Evolutionary conservation across 1,284 basidiomycete species (phyloP).

Genomic region (Flammula alnicola): DNA sequence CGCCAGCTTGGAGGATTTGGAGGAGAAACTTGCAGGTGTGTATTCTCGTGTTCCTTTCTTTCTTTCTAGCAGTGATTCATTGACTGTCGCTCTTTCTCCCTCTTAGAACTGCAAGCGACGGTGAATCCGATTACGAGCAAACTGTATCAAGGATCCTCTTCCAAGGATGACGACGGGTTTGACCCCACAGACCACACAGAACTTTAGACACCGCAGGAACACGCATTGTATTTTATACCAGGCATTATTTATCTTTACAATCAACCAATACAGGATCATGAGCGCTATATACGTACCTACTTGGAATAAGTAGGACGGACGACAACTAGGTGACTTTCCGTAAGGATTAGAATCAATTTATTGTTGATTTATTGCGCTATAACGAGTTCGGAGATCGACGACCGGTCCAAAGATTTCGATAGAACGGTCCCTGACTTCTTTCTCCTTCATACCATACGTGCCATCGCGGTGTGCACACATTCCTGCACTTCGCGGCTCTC

Average conservation of each 20-base stretch:
- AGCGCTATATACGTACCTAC: no score
- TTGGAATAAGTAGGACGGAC: no score
- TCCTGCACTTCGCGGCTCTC: no score
- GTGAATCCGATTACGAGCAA: conserved; percentile 32
- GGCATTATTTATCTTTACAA: not conserved
- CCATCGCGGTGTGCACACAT: no score
- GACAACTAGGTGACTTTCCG: no score
- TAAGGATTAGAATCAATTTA: no score
- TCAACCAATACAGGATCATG: no score
- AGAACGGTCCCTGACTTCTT: no score
- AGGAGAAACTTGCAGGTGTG: conserved; percentile 34
- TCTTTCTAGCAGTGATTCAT: not conserved
- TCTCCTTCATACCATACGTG: no score
- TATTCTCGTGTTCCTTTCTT: not conserved
- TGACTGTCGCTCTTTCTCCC: not conserved
- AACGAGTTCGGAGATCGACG: no score
- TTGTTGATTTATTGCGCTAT: no score
- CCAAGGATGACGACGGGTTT: conserved; percentile 9
- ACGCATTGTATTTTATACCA: conserved; percentile 10
- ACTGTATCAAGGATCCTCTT: conserved; percentile 19
- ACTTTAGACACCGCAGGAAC: conserved; percentile 11
- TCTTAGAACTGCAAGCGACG: conserved; percentile 28
- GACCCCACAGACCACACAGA: conserved; percentile 21
- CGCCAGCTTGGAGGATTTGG: conserved; percentile 34
- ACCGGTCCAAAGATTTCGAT: no score